Evolutionary conservation across 306 rosid genomes (phyloP), one percentile per base, ranked within the genome.

Genomic region (Acacia crassicarpa): DNA sequence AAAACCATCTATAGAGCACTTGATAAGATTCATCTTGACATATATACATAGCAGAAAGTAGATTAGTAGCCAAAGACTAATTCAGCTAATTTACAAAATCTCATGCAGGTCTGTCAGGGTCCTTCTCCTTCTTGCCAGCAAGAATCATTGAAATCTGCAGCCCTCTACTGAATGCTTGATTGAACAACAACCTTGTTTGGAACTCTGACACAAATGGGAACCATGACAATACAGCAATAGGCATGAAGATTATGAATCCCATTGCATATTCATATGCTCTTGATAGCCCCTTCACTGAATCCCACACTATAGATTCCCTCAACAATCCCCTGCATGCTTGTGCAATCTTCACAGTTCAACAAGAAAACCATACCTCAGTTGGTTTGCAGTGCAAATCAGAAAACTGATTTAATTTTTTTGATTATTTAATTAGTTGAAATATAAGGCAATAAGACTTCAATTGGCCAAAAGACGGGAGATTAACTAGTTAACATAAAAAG

Each of bases 131-230:
- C 83, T 58, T 22, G 30, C 99, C 98, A 0, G 96, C 77, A 76
- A 95, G 98, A 84, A 95, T 95, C 94, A 89, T 93, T 4, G 99
- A 93, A 84, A 95, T 95, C 85, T 92, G 97, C 19, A 95, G 94
- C 25, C 99, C 98, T 92, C 98, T 89, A 51, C 99, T 95, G 78
- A 95, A 93, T 53, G 99, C 99, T 88, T 92, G 96, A 80, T 95
- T 95, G 90, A 95, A 95, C 77, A 95, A 96, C 83, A 95, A 77
- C 13, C 99, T 95, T 0, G 98, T 86, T 86, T 93, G 98, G 86
- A 95, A 93, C 91, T 92, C 99, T 7, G 84, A 95, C 12, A 95
- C 92, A 69, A 95, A 93, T 30, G 99, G 92, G 81, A 95, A 93
- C 98, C 98, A 92, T 61, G 99, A 93, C 85, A 95, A 79, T 79